Evolutionary conservation across 371 early-diverging fungal species (phyloP).

Genomic region (Blakeslea trispora): DNA sequence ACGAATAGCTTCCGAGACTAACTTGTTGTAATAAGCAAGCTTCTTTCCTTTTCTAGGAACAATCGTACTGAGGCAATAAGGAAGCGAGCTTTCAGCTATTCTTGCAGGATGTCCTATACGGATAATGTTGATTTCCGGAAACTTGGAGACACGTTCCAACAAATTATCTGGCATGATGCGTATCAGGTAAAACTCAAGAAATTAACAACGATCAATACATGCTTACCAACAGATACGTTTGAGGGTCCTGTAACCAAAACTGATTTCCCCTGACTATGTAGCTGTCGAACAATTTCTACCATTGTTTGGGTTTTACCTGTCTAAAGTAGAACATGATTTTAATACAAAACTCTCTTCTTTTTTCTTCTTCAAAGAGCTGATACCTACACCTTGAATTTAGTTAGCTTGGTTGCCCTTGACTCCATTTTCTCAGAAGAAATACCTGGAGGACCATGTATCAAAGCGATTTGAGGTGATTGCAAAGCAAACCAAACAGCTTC

Average conservation of each 20-base stretch:
- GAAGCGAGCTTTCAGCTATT: conserved; percentile 64
- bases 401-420: not conserved
- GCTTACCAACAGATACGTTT: conserved; percentile 85
- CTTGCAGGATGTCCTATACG: conserved; percentile 88
- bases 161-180: conserved; percentile 83
- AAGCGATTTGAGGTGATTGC: conserved; percentile 62
- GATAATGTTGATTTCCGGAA: conserved; percentile 52
- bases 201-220: not conserved
- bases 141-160: conserved; percentile 64
- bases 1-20: conserved; percentile 58
- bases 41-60: conserved; percentile 71
- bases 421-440: not conserved
- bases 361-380: too few species aligned
- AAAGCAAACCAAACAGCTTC: conserved; percentile 71
- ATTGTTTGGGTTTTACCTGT: conserved; percentile 95
- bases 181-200: too few species aligned
- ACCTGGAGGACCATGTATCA: conserved; percentile 89
- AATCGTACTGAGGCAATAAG: conserved; percentile 58
- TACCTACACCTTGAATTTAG: too few species aligned
- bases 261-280: conserved; percentile 56
- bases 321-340: conserved; percentile 15
- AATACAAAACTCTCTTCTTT: not conserved
- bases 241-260: conserved; percentile 93
- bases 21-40: conserved; percentile 51
- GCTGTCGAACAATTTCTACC: conserved; percentile 81